Conservation (phyloP, 1,284 basidiomycete species). For the Paramarasmius palmivorus region DNA sequence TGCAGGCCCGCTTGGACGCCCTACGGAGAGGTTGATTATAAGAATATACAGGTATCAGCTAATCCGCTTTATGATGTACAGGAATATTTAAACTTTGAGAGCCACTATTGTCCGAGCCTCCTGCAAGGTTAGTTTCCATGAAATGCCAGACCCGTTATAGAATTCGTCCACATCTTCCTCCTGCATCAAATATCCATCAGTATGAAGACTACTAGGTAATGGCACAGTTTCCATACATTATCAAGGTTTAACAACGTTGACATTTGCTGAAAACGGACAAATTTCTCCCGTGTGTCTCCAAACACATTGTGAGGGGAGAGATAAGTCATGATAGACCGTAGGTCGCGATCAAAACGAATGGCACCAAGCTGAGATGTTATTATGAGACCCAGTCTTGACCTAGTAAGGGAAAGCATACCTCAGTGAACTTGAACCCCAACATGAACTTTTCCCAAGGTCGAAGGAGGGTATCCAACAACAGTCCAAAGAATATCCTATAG, state of each 20-base stretch:
- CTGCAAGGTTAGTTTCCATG: constrained; percentile 79
- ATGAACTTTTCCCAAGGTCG: constrained; percentile 94
- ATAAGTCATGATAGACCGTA: constrained; percentile 82
- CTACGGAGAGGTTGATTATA: constrained; percentile 58
- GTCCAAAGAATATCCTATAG: constrained; percentile 82
- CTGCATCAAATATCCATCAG: constrained; percentile 35
- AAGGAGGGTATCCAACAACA: constrained; percentile 84
- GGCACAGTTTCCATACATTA: constrained; percentile 47
- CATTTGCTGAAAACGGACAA: constrained; percentile 90
- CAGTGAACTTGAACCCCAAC: constrained; percentile 81
- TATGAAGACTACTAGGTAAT: constrained; percentile 7
- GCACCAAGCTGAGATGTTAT: constrained; percentile 76
- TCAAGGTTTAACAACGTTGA: constrained; percentile 92
- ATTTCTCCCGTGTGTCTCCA: constrained; percentile 89
- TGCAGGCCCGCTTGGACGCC: constrained; percentile 86
- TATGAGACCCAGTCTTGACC: constrained; percentile 1
- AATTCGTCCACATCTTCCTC: constrained; percentile 93
- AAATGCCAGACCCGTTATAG: constrained; percentile 89
- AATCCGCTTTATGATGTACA: not conserved
- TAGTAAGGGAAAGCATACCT: constrained; percentile 49
- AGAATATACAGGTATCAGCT: not conserved
- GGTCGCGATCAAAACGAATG: constrained; percentile 92
- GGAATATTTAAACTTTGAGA: constrained; percentile 48
- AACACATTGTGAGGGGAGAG: constrained; percentile 85
- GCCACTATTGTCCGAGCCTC: constrained; percentile 76